Conservation (phyloP, 163 green algal genomes). For the Chlamydomonas reinhardtii region DNA sequence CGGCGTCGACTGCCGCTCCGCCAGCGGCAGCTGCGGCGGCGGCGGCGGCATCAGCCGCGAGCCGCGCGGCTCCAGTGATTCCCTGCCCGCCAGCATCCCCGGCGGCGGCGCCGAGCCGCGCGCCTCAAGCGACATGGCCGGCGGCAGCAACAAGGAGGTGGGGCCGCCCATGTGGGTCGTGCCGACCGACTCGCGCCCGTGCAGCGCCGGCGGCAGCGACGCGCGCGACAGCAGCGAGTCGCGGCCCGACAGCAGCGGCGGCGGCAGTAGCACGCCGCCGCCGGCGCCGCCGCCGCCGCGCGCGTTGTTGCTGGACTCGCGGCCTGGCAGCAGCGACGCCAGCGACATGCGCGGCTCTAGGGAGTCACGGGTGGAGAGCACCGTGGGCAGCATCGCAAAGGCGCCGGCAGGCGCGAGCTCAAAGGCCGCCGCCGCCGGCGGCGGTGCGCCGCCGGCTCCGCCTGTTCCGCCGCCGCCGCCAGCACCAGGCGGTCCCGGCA, state of each 20-base stretch:
- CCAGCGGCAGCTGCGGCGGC: not conserved
- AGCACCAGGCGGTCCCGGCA: not conserved
- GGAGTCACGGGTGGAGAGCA: not conserved
- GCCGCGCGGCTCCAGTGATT: constrained; percentile 1
- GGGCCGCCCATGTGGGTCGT: not conserved
- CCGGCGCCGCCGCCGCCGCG: no score
- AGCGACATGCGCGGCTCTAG: not conserved
- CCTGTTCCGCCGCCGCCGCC: no score
- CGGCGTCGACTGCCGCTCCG: constrained; percentile 8
- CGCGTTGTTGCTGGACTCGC: no score
- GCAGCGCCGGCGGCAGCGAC: not conserved
- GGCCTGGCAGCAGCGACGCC: not conserved
- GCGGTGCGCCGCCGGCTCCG: not conserved
- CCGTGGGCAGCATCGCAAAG: not conserved
- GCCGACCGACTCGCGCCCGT: not conserved
- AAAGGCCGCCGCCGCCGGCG: no score
- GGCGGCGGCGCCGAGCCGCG: no score
- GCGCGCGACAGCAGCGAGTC: not conserved
- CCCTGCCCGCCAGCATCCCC: not conserved
- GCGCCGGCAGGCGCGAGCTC: no score
- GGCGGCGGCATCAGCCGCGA: constrained; percentile 16
- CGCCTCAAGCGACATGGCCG: constrained; percentile 1
- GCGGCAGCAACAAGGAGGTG: not conserved
- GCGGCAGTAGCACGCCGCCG: no score
- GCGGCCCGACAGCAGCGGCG: not conserved